These are phyloP conservation scores for Urostyla sp. DNA, from an alignment of 73 alveolate species.

Conservation along the genomic window DNA sequence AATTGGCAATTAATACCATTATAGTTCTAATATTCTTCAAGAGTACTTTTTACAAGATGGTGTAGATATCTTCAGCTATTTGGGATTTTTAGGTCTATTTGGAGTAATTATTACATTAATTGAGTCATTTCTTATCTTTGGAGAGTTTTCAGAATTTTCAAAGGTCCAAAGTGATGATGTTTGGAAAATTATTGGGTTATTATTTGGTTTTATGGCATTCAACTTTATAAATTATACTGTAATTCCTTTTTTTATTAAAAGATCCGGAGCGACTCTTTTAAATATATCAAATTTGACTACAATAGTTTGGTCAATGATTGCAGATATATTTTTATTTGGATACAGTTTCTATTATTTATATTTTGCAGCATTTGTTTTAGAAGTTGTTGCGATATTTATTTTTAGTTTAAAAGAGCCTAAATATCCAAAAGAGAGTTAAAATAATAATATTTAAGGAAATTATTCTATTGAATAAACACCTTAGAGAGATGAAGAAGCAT, in stretches of 20 bases:
- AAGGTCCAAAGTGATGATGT: neutral
- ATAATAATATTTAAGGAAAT: too few relatives aligned
- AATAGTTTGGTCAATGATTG: slow-evolving; percentile 52
- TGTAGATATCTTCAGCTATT: slow-evolving; percentile 48
- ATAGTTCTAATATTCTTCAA: slow-evolving; percentile 41
- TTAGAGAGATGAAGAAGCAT: too few relatives aligned
- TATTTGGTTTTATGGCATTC: slow-evolving; percentile 34
- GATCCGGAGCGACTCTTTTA: slow-evolving; percentile 68
- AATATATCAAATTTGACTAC: slow-evolving; percentile 59
- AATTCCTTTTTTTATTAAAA: slow-evolving; percentile 41
- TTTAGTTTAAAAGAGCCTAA: neutral
- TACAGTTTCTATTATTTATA: neutral
- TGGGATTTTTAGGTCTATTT: slow-evolving; percentile 55
- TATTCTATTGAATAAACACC: too few relatives aligned
- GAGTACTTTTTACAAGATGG: slow-evolving; percentile 32
- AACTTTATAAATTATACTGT: slow-evolving; percentile 29
- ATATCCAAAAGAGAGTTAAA: neutral
- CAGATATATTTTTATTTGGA: slow-evolving; percentile 52
- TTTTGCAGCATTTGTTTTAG: neutral
- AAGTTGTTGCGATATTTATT: neutral
- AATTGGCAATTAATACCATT: too few relatives aligned
- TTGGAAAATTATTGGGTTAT: slow-evolving; percentile 4
- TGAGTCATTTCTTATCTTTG: slow-evolving; percentile 9
- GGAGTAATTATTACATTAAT: slow-evolving; percentile 24
- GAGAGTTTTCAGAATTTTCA: slow-evolving; percentile 13